phyloP scores from a whole-genome alignment of 352 stramenopile genomes.

The Peronosclerospora sorghi region DNA sequence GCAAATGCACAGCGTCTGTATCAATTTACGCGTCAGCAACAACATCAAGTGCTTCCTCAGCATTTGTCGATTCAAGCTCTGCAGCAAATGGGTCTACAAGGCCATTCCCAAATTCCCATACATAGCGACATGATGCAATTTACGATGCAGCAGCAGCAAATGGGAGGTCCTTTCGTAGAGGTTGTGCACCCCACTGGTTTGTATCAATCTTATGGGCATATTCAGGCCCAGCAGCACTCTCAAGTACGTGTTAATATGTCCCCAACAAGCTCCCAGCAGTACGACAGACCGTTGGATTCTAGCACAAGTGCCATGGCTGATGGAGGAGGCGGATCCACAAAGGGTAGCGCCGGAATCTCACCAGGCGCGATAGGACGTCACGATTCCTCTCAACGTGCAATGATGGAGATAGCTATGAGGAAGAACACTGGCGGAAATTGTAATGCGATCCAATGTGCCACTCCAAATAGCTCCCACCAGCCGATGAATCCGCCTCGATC shows the following conservation, averaged over 20 bases:
- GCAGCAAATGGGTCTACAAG: slow-evolving; percentile 33
- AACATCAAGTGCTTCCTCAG: slow-evolving; percentile 19
- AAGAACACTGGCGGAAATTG: slow-evolving; percentile 15
- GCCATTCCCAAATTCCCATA: slow-evolving; percentile 27
- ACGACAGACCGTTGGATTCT: slow-evolving; percentile 18
- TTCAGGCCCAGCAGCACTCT: slow-evolving; percentile 26
- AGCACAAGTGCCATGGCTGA: slow-evolving; percentile 6
- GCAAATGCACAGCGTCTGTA: slow-evolving; percentile 29
- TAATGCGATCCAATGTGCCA: slow-evolving; percentile 5
- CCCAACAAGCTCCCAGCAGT: slow-evolving; percentile 15
- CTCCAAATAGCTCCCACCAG: slow-evolving; percentile 14
- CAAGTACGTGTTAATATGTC: slow-evolving; percentile 25
- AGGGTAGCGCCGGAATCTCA: slow-evolving; percentile 4
- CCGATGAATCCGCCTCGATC: slow-evolving; percentile 13
- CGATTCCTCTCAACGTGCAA: slow-evolving; percentile 36
- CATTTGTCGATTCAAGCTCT: slow-evolving; percentile 52
- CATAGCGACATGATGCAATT: slow-evolving; percentile 57
- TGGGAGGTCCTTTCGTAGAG: slow-evolving; percentile 28
- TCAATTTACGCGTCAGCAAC: slow-evolving; percentile 33
- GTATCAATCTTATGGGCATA: slow-evolving; percentile 42
- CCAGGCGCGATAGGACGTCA: slow-evolving; percentile 20
- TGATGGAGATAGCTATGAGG: slow-evolving; percentile 50
- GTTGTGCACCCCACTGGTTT: slow-evolving; percentile 29
- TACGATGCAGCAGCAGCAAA: slow-evolving; percentile 33
- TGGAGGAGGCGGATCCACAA: slow-evolving; percentile 4